Evolutionary conservation across 129 eudicot genomes (phyloP), one percentile per base, ranked within the genome.

Genomic region (Tanacetum coccineum): DNA sequence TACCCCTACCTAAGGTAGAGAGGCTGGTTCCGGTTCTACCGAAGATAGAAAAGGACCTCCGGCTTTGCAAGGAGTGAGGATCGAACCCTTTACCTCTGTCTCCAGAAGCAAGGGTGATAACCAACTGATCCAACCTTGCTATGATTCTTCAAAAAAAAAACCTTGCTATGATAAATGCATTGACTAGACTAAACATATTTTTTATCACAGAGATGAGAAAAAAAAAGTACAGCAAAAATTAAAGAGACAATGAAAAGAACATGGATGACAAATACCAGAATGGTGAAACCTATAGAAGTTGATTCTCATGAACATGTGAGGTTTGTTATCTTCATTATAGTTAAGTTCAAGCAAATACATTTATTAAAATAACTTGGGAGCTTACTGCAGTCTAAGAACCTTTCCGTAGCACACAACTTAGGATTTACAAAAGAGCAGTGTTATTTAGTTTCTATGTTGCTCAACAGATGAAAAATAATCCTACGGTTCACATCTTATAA

Each of bases 381-480:
- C 59, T 66, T 50, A 66, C 60, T 30, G 60, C 28, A 50, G 71
- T 50, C 47, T 66, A 49, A 66, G 48, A 49, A 17, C 25, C 25
- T 66, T 51, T 48, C 11, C 48, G 17, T 50, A 18, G 60, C 71
- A 9, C 45, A 15, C 50, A 51, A 50, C 32, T 46, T 59, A 61
- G 53, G 25, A 71, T 15, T 49, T 47, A 61, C 59, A 47, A 28
- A 59, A 58, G 58, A 26, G 32, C 54, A 47, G 18, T 48, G 60
- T 18, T 59, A 18, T 21, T 44, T 13, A 10, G 13, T 46, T 47
- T 48, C 32, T 70, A 48, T 47, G 66, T 48, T 70, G 75, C 59
- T 70, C 59, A 47, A 58, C 47, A 42, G 58, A 70, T 44, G 67
- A 19, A 70, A 70, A 70, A 25, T 28, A 28, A 36, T 36, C 42